Conservation (phyloP, 208 protist genomes). For the Blechomonas ayalai region DNA sequence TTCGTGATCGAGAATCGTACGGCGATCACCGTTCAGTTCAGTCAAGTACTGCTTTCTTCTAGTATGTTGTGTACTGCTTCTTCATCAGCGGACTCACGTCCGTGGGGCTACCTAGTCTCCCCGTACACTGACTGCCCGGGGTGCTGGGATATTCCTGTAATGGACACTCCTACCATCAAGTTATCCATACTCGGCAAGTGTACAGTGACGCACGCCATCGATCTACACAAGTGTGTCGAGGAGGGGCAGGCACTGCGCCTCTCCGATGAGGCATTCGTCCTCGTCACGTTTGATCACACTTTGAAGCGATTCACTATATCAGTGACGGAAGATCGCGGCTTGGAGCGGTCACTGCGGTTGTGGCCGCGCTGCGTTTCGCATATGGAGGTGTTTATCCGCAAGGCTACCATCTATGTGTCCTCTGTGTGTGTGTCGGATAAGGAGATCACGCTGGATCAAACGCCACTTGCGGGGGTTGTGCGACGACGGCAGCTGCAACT, state of each 20-base stretch:
- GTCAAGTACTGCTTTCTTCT: slow-evolving; percentile 9
- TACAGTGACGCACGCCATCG: slow-evolving; percentile 6
- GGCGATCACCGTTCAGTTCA: slow-evolving; percentile 17
- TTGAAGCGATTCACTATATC: slow-evolving; percentile 23
- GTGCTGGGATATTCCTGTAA: slow-evolving; percentile 2
- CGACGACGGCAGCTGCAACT: no score
- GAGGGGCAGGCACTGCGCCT: no score
- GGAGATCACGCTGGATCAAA: slow-evolving; percentile 1
- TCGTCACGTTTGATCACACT: slow-evolving; percentile 21
- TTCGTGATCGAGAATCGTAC: slow-evolving; percentile 49
- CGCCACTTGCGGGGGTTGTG: no score
- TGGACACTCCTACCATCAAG: neutral
- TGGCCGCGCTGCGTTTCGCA: slow-evolving; percentile 21
- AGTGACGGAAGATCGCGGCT: slow-evolving; percentile 19
- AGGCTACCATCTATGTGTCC: slow-evolving; percentile 23
- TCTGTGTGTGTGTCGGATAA: slow-evolving; percentile 14
- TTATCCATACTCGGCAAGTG: neutral
- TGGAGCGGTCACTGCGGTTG: slow-evolving; percentile 26
- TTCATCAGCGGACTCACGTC: neutral
- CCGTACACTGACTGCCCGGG: neutral
- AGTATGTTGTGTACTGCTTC: no score
- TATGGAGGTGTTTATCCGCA: slow-evolving; percentile 22
- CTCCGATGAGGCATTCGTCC: slow-evolving; percentile 19
- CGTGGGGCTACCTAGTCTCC: slow-evolving; percentile 1
- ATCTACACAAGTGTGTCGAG: slow-evolving; percentile 17